Base-by-base conservation (phyloP, 306 rosid genomes). In the Benincasa hispida region DNA sequence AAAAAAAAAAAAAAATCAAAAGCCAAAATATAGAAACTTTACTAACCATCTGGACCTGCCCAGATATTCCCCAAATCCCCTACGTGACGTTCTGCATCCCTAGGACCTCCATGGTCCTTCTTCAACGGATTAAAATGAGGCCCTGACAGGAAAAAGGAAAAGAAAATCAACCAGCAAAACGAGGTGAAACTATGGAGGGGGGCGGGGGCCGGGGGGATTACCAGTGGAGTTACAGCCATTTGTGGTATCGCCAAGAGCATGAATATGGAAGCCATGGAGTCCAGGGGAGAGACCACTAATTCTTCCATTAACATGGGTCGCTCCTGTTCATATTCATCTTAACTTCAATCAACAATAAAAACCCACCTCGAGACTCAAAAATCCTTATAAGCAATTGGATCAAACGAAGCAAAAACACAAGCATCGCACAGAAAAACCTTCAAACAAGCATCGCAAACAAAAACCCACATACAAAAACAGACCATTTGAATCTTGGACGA, bases 161-260 rank as follows among this genome's bases (percentile, higher is more conserved):
- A 39, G 5, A 37, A 30, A 21, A 53, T 74, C 63, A 51, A 53
- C 10, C 58, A 27, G 11, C 18, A 59, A 9, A 17, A 54, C 5
- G 77, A 53, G 30, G 6, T 13, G 28, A 56, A 74, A 5, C 35
- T 35, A 21, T 41, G 69, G 37, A 10, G 18, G 22, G 6, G 2
- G 6, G 28, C 12, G 3, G 3, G 27, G 41, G 50, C 21, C 0
- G 2, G 27, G 41, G 73, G 22, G 73, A 65, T 25, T 48, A 77
- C 80, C 80, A 21, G 80, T 77, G 48, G 80, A 77, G 24, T 19
- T 77, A 75, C 80, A 77, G 42, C 80, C 80, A 50, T 77, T 77
- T 11, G 80, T 45, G 9, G 80, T 77, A 77, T 77, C 80, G 11
- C 80, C 80, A 48, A 77, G 74, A 48, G 80, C 51, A 22, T 77